Conservation (phyloP, 108 stramenopile genomes). For the Epipyxis sp. region DNA sequence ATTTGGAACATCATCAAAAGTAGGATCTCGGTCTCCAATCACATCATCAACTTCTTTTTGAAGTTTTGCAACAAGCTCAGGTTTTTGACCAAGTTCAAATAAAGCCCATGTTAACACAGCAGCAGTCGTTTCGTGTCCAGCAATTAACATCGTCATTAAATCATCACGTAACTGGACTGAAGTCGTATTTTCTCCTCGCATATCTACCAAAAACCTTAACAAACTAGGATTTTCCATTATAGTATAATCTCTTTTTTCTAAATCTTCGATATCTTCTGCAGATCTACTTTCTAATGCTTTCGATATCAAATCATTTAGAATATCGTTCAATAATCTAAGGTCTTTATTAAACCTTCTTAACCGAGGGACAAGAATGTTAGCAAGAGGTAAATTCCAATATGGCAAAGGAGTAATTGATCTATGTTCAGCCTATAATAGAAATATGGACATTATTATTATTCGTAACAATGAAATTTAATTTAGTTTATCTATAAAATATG, state of each 20-base stretch:
- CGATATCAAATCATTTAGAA: constrained; percentile 76
- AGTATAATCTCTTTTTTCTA: constrained; percentile 77
- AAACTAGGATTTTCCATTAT: constrained; percentile 83
- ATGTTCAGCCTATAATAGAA: background rate
- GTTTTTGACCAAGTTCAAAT: constrained; percentile 82
- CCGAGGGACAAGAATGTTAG: constrained; percentile 81
- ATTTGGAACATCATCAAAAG: constrained; percentile 36
- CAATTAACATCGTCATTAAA: constrained; percentile 95
- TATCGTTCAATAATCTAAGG: constrained; percentile 75
- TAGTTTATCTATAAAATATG: too few relatives aligned
- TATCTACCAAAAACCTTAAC: constrained; percentile 87
- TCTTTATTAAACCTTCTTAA: constrained; percentile 77
- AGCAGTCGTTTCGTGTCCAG: constrained; percentile 95
- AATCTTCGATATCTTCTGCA: constrained; percentile 81
- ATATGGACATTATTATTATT: too few relatives aligned
- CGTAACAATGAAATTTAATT: too few relatives aligned
- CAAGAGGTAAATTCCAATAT: constrained; percentile 89
- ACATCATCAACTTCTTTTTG: constrained; percentile 81
- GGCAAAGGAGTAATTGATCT: constrained; percentile 86
- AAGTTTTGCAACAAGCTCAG: constrained; percentile 66
- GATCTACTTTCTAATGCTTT: constrained; percentile 69
- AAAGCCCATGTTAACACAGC: constrained; percentile 90
- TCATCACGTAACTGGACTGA: constrained; percentile 87
- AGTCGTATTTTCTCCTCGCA: constrained; percentile 68
- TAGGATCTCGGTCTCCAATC: constrained; percentile 75